Base-by-base conservation (phyloP, 345 rosid genomes). In the Arabis hirsuta region DNA sequence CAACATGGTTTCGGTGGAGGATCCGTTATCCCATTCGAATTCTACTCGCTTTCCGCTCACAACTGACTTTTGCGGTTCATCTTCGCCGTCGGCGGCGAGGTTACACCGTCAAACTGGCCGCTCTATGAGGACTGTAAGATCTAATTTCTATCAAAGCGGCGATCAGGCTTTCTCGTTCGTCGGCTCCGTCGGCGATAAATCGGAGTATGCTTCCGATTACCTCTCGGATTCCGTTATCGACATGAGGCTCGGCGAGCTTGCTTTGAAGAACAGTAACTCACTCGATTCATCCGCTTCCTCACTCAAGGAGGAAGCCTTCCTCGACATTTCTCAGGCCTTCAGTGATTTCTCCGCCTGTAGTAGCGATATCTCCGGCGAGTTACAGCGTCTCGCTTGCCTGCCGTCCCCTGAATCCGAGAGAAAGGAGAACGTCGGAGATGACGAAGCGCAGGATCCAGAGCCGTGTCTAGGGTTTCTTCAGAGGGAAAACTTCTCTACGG, bases 331-430 rank as follows among this genome's bases (percentile, higher is more conserved):
- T 1, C 91, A 85, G 57, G 89, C 87, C 2, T 91, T 95, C 70
- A 88, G 92, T 46, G 97, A 89, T 72, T 91, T 86, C 61, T 95
- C 99, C 47, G 87, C 66, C 2, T 93, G 94, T 38, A 88, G 94
- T 77, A 88, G 96, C 47, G 98, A 95, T 76, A 91, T 95, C 56
- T 95, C 99, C 26, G 98, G 98, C 8, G 99, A 95, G 85, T 60
- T 95, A 24, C 93, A 84, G 55, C 84, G 98, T n/a, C 90, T 95
- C 53, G 99, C 99, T 12, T 55, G 83, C 79, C 55, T 90, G 48
- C 92, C 94, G 14, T 78, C 85, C 0, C 83, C 87, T 7, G 90
- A 79, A 27, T 58, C 54, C 24, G 66, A 24, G 39, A 34, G 58
- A 3, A 72, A 55, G 9, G 83, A 69, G 44, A 74, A 3, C 32